Evolutionary conservation across 2,329 filamentous ascomycete genomes (phyloP), one percentile per base, ranked within the genome.

Genomic region (Didymella arachidicola): DNA sequence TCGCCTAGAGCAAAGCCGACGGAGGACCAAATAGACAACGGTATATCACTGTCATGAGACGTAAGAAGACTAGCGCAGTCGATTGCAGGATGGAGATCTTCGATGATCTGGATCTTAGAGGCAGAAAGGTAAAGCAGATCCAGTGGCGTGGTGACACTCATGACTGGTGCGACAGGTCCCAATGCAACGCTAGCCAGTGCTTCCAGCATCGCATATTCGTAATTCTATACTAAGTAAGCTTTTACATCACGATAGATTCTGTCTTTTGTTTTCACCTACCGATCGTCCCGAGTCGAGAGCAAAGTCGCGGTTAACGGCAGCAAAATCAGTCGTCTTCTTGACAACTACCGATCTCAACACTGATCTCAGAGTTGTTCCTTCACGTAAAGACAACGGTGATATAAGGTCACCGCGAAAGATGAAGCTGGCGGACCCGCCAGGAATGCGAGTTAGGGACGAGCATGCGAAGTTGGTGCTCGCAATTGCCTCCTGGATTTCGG

Each of bases 251-350:
- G 18, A 2, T 4, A 42, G 3, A 12, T 2, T 42, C 1, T 16
- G 2, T 8, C 11, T 2, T 26, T 26, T 16, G 4, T 27, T 32
- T 7, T 22, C 12, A 8, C 44, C 2, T 49, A 55, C 45, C 11
- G 45, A 55, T 30, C 44, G 53, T 36, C 16, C 32, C 7, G 32
- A 18, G 32, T 36, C 32, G 14, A 36, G 16, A 7, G 10, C 11
- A 16, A 38, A 44, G 44, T 55, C 53, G 11, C 29, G 43, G n/a
- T 44, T 49, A 12, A 55, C 36, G 2, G 45, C 45, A 36, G 53
- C 45, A 32, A 43, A 44, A 7, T 55, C 29, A 11, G 53, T 55
- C 4, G 38, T 38, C 7, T 55, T 55, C n/a, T 55, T 55, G 19
- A 49, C 38, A 14, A 55, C 6, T 2, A 36, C 32, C 32, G 32